phyloP scores from a whole-genome alignment of 345 rosid species.

The Eucalyptus curtisii region DNA sequence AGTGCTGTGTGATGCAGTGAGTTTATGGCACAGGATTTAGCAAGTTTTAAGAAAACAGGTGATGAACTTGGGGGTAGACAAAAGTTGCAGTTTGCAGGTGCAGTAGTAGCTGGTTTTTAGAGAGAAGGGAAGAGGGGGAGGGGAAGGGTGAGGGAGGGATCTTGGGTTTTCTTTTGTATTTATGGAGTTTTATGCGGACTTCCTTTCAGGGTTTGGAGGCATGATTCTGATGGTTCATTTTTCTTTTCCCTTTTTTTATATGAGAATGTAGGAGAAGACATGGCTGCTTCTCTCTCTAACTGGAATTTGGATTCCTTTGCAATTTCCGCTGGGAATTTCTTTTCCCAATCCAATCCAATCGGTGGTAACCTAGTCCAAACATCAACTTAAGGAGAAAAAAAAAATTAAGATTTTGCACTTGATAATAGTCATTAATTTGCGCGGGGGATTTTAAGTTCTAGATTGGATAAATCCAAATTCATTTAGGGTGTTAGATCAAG shows the following conservation, averaged over 20 bases:
- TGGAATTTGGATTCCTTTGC: not conserved
- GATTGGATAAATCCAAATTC: not conserved
- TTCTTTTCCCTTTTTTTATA: not conserved
- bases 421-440: not conserved
- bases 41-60: not conserved
- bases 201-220: not conserved
- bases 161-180: not conserved
- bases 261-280: not conserved
- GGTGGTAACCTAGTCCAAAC: not conserved
- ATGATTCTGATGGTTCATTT: not conserved
- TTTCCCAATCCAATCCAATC: not conserved
- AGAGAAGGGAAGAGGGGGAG: not conserved
- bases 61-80: not conserved
- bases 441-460: not conserved
- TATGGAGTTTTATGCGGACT: not conserved
- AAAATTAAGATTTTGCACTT: not conserved
- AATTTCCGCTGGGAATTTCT: not conserved
- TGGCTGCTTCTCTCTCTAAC: not conserved
- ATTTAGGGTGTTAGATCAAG: rapidly evolving
- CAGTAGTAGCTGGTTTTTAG: not conserved
- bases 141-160: not conserved
- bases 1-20: not conserved
- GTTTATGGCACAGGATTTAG: not conserved
- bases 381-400: not conserved
- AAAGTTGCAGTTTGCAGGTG: not conserved